Conservation (phyloP, 371 early-diverging fungal species). For the Apophysomyces variabilis region DNA sequence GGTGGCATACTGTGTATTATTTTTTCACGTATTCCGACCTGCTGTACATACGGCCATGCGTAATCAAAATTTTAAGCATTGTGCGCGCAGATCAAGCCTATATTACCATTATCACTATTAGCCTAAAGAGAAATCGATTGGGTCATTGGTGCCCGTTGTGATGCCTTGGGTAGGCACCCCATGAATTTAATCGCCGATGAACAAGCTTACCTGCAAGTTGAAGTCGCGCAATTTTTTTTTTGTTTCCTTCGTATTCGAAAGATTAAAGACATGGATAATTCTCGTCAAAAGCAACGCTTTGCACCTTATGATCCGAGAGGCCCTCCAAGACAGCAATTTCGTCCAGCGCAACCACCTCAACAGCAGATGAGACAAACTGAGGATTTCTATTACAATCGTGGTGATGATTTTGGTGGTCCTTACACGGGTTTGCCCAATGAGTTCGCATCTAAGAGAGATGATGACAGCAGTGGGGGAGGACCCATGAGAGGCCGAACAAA, state of each 20-base stretch:
- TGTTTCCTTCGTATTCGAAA: not conserved
- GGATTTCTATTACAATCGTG: conserved; percentile 3
- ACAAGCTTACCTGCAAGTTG: not conserved
- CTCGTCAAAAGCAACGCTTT: conserved; percentile 8
- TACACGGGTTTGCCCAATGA: not conserved
- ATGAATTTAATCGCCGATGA: not conserved
- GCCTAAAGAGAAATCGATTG: too few species aligned
- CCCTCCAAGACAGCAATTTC: not conserved
- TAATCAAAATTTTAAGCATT: too few species aligned
- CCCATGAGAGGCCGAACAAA: conserved; percentile 4
- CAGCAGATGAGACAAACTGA: not conserved
- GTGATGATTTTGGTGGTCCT: conserved; percentile 2
- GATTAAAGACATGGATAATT: conserved; percentile 3
- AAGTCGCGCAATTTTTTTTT: not conserved
- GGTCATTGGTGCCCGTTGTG: not conserved
- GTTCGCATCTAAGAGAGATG: conserved; percentile 2
- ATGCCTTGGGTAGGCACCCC: not conserved
- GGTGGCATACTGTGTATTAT: too few species aligned
- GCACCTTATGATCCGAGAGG: conserved; percentile 8
- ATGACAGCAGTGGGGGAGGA: not conserved
- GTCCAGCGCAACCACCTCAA: conserved; percentile 2
- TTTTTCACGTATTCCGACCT: too few species aligned
- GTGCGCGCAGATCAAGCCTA: too few species aligned
- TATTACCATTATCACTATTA: too few species aligned
- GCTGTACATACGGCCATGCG: too few species aligned